Conservation (phyloP, 768 basidiomycete species). For the Gautieria morchelliformis region DNA sequence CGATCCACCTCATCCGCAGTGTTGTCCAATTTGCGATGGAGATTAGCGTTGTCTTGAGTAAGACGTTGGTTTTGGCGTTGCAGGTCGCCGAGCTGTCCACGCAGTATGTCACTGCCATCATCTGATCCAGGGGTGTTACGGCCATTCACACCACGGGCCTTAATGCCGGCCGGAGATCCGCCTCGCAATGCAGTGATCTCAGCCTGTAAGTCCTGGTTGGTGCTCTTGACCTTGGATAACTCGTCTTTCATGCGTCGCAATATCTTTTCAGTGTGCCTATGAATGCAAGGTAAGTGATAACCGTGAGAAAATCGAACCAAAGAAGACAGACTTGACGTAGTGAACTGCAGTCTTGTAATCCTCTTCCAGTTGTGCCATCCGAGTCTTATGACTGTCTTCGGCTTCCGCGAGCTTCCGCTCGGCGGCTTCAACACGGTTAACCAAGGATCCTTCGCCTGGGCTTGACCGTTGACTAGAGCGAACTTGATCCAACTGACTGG, state of each 20-base stretch:
- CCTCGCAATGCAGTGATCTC: conserved; percentile 70
- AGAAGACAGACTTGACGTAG: conserved; percentile 77
- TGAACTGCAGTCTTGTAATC: conserved; percentile 96
- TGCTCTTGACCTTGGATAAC: conserved; percentile 78
- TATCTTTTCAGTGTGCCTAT: conserved; percentile 94
- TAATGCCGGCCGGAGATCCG: conserved; percentile 41
- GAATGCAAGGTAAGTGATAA: background rate
- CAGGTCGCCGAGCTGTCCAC: conserved; percentile 63
- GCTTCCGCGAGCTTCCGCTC: conserved; percentile 74
- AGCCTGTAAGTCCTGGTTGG: conserved; percentile 71
- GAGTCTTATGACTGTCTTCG: conserved; percentile 66
- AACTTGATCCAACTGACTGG: conserved; percentile 55
- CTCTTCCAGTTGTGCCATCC: conserved; percentile 83
- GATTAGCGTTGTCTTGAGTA: conserved; percentile 64
- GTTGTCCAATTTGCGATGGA: conserved; percentile 59
- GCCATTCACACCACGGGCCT: conserved; percentile 51
- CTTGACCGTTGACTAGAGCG: conserved; percentile 34
- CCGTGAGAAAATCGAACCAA: background rate
- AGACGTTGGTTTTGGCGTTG: conserved; percentile 70
- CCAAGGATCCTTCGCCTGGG: conserved; percentile 24
- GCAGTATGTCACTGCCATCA: conserved; percentile 54
- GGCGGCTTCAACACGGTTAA: conserved; percentile 48
- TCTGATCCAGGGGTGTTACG: conserved; percentile 72
- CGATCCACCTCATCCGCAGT: conserved; percentile 69
- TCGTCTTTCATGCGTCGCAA: conserved; percentile 96